Percentiles rank a stretch among this genome's conserved stretches.
Conservation (phyloP, 305 asterid species). For the Rubia tinctorum region DNA sequence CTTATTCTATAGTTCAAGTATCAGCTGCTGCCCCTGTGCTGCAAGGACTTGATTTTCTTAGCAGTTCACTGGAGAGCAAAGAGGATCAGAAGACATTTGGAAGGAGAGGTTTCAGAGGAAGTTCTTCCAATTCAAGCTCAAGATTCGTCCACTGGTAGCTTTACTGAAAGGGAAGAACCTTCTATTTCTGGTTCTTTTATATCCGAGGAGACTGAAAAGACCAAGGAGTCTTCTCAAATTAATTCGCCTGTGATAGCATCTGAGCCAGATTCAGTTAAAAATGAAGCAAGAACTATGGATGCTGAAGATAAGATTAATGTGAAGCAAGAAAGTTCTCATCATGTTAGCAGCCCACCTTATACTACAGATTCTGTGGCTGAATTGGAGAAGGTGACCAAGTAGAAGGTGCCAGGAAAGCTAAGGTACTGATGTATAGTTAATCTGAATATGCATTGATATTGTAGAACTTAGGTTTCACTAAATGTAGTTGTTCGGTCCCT, state of each 20-base stretch:
- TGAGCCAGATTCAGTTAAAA: conserved; percentile 31
- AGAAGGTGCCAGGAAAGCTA: conserved; percentile 96
- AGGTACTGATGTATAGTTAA: conserved; percentile 41
- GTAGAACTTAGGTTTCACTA: neutral
- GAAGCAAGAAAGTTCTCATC: conserved; percentile 33
- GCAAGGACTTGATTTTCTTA: conserved; percentile 27
- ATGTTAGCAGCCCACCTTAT: conserved; percentile 38
- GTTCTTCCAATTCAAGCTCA: conserved; percentile 37
- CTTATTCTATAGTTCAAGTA: conserved; percentile 32
- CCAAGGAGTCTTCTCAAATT: conserved; percentile 39
- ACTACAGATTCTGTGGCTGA: conserved; percentile 46
- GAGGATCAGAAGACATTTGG: conserved; percentile 33
- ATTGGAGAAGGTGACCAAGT: conserved; percentile 72
- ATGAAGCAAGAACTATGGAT: conserved; percentile 27
- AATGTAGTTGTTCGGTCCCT: neutral
- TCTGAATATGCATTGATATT: neutral
- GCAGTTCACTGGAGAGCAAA: conserved; percentile 31
- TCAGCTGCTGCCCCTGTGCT: conserved; percentile 27
- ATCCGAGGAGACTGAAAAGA: conserved; percentile 32
- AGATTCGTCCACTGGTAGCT: conserved; percentile 29
- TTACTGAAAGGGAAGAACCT: conserved; percentile 35
- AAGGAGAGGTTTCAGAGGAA: conserved; percentile 32
- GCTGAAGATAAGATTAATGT: conserved; percentile 30
- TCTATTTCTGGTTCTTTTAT: conserved; percentile 38
- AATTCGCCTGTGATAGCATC: conserved; percentile 29